phyloP scores from a whole-genome alignment of 371 early-diverging fungal genomes.

The Blakeslea trispora region DNA sequence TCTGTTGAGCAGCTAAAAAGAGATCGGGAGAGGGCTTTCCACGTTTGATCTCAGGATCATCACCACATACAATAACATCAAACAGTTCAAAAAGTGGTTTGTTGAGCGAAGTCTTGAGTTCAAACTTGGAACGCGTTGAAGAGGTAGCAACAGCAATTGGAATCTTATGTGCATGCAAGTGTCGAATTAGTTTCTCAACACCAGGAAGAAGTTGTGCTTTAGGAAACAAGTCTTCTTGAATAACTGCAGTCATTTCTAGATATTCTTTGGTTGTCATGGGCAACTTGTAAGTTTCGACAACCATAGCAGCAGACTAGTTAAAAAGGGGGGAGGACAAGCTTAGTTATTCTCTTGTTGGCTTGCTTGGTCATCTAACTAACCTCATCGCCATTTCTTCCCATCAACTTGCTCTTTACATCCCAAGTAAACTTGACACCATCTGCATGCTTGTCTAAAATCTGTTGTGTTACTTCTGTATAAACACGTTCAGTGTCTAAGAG shows the following conservation, averaged over 20 bases:
- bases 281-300: constrained; percentile 62
- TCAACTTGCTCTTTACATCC: constrained; percentile 79
- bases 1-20: constrained; percentile 72
- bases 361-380: constrained; percentile 25
- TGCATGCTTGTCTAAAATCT: constrained; percentile 49
- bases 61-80: constrained; percentile 82
- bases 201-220: constrained; percentile 69
- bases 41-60: constrained; percentile 73
- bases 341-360: not conserved
- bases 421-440: constrained; percentile 73
- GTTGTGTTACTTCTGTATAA: constrained; percentile 83
- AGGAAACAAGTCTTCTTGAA: constrained; percentile 63
- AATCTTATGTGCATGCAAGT: constrained; percentile 73
- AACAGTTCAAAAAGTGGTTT: constrained; percentile 77
- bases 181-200: constrained; percentile 73
- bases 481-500: constrained; percentile 82
- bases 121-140: constrained; percentile 70
- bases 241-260: constrained; percentile 38
- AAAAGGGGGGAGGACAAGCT: not conserved
- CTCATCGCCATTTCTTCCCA: constrained; percentile 75
- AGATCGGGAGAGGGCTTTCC: constrained; percentile 94
- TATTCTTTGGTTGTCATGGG: constrained; percentile 86
- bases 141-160: constrained; percentile 93
- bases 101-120: constrained; percentile 74
- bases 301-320: constrained; percentile 66